Base-by-base conservation (phyloP, 2,329 filamentous ascomycete genomes). In the Diaporthe sp. region DNA sequence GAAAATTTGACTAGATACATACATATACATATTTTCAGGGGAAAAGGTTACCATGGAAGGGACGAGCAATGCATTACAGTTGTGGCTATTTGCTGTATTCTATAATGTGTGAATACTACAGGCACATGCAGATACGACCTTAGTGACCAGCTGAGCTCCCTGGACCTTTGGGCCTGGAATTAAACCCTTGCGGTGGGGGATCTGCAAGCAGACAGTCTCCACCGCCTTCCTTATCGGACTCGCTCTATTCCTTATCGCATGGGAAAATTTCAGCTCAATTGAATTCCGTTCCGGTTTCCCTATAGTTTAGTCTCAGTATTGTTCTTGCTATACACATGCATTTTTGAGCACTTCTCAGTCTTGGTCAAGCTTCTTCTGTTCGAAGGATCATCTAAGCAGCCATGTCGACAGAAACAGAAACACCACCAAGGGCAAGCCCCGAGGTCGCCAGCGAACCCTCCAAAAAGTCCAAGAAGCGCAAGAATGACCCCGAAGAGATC, bases 401-500 rank as follows among this genome's bases (percentile, higher is more conserved):
- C 67, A 74, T 74, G 72, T 50, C 72, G 13, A 61, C 50, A 68
- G 68, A 64, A 33, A 52, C 60, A 66, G 69, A 74, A 28, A 55
- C 60, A n/a, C 69, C 70, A 13, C 54, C 73, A 12, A 38, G 70
- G 60, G 38, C 40, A 19, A 35, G 40, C 71, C 47, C 25, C 17
- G 28, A 67, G 71, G 38, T 67, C 79, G 52, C 80, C 82, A 38
- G 64, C 19, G 57, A 30, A n/a, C 45, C 58, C 33, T 42, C 70
- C 33, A 72, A 66, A 25, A 72, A 64, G 9, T 85, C 86, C 73
- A 93, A 89, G 82, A 95, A 97, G 86, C 93, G 94, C 83, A 97
- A 96, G 84, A 86, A 91, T 67, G 85, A 87, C 72, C 83, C 89
- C 72, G 89, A 92, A 64, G 94, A 96, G 80, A 93, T 99, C 80